These are phyloP conservation scores for Sporobolomyces pararoseus DNA, from an alignment of 768 basidiomycete species.

Conservation along the genomic window DNA sequence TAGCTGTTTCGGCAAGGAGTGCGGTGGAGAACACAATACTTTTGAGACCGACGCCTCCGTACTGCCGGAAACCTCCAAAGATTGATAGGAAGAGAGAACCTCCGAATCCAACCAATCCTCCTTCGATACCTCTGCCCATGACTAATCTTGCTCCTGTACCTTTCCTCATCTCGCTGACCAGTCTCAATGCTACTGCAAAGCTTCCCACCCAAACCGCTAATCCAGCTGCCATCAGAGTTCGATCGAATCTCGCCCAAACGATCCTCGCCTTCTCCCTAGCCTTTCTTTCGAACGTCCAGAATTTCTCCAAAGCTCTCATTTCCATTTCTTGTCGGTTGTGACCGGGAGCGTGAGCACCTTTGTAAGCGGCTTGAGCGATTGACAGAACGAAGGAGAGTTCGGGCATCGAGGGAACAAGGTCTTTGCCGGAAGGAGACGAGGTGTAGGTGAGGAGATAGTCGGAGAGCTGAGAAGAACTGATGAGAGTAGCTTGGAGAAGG, in stretches of 20 bases:
- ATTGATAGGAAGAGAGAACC: neutral
- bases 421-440: constrained; percentile 63
- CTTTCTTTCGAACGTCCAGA: constrained; percentile 58
- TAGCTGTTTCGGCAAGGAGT: constrained; percentile 18
- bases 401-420: constrained; percentile 57
- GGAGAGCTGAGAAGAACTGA: constrained; percentile 72
- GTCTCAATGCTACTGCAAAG: constrained; percentile 7
- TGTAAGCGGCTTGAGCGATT: constrained; percentile 37
- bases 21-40: constrained; percentile 17
- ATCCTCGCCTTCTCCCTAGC: constrained; percentile 69
- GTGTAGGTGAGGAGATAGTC: constrained; percentile 74
- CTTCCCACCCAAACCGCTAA: constrained; percentile 56
- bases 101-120: constrained; percentile 12
- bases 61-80: neutral
- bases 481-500: constrained; percentile 61
- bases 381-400: constrained; percentile 40
- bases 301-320: constrained; percentile 38
- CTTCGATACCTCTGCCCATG: constrained; percentile 34
- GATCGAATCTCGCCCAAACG: constrained; percentile 94
- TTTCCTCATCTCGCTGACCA: constrained; percentile 13
- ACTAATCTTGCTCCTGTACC: constrained; percentile 26
- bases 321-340: constrained; percentile 26
- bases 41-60: constrained; percentile 15
- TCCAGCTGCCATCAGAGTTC: constrained; percentile 70
- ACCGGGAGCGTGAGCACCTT: constrained; percentile 34